Conservation (phyloP, 2,329 filamentous ascomycete species). For the Hypoxylon sp. region DNA sequence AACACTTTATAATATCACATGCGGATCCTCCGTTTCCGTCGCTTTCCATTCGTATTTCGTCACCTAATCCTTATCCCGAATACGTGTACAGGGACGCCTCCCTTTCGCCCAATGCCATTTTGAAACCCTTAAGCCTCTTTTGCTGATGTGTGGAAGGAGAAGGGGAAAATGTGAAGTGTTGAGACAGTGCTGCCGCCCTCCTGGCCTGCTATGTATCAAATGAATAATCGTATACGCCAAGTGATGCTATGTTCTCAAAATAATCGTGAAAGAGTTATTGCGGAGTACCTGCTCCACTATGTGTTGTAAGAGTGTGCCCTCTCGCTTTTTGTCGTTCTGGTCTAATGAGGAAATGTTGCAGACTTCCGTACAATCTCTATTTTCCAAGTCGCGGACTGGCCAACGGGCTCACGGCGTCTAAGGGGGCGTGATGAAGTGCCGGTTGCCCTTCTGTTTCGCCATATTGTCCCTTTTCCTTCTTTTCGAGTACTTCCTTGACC, state of each 20-base stretch:
- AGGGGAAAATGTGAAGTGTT: constrained; percentile 10
- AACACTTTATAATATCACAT: constrained; percentile 23
- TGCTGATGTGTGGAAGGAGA: constrained; percentile 8
- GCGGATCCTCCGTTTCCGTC: constrained; percentile 21
- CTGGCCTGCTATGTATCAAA: constrained; percentile 38
- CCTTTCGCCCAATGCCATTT: constrained; percentile 35
- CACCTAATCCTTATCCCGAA: constrained; percentile 35
- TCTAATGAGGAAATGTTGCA: constrained; percentile 30
- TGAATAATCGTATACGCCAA: constrained; percentile 49
- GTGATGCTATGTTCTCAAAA: constrained; percentile 50
- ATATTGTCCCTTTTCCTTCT: constrained; percentile 70
- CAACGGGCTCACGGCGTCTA: constrained; percentile 77
- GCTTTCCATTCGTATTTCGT: constrained; percentile 3
- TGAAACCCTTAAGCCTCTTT: constrained; percentile 22
- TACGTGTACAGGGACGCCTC: constrained; percentile 47
- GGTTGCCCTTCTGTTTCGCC: constrained; percentile 73
- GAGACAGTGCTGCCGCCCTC: constrained; percentile 42
- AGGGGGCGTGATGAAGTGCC: constrained; percentile 87
- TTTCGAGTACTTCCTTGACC: constrained; percentile 81
- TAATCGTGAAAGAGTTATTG: constrained; percentile 38
- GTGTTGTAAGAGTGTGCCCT: constrained; percentile 14
- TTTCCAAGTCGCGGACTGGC: constrained; percentile 56
- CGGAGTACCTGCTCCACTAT: constrained; percentile 46
- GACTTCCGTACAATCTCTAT: constrained; percentile 21
- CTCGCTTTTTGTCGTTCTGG: constrained; percentile 26